Base-by-base conservation (phyloP, 768 basidiomycete species). In the Termitomyces bulborhizus region DNA sequence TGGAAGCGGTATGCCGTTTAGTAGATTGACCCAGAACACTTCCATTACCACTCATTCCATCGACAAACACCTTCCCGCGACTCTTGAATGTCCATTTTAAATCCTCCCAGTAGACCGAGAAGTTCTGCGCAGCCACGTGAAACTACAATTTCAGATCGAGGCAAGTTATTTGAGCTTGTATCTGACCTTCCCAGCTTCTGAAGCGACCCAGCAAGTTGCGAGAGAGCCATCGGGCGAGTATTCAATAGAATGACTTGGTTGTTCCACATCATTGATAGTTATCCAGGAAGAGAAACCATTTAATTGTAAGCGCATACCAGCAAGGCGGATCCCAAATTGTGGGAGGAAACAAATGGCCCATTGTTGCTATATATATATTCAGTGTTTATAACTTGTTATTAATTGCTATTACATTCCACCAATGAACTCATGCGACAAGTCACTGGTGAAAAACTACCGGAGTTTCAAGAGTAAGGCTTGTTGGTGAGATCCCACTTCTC, bases 151-250 rank as follows among this genome's bases (percentile, higher is more conserved):
- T 32, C 11, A 32, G 18, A 32, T 32, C 3, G 13, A 21, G 12
- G 46, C 9, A n/a, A 32, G 31, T 15, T 3, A 7, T 7, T 5
- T 12, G 18, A 13, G n/a, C 29, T 46, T 46, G 29, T 6, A 21
- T 47, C 46, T 34, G 32, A 64, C 66, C 55, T 68, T 68, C n/a
- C 64, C 65, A 6, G 56, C 52, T 31, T 68, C 63, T 0, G 66
- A 68, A 7, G 58, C 51, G 3, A 68, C 63, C 63, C 63, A 66
- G 46, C 65, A 67, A 11, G 61, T 63, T 3, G 57, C 62, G 0
- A 56, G 34, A 29, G 46, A 48, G 15, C 46, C 46, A 37, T 62
- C 62, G 6, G 60, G 45, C 1, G 54, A 62, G 26, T 57, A 45
- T 39, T 63, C 57, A 16, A 65, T 57, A 4, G 27, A 43, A 49